phyloP scores from a whole-genome alignment of 495 filamentous ascomycete species.

The Echria macrotheca region DNA sequence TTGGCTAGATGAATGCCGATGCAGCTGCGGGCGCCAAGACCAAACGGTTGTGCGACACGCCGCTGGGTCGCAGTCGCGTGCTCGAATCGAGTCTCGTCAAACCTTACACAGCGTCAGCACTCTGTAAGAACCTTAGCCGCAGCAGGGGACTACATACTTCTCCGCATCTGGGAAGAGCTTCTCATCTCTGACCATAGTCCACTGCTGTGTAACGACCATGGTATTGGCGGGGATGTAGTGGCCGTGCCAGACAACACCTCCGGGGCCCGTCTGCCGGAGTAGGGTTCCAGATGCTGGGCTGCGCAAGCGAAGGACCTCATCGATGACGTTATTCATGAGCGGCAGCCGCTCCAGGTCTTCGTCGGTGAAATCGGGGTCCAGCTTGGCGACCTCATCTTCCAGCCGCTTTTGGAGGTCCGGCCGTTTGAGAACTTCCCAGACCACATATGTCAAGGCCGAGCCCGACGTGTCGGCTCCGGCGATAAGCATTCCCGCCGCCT shows the following conservation, averaged over 20 bases:
- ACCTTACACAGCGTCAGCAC: conserved; percentile 10
- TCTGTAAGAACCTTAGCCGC: neutral
- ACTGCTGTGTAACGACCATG: conserved; percentile 34
- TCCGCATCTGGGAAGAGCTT: conserved; percentile 29
- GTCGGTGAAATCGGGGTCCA: conserved; percentile 37
- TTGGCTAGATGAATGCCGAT: conserved; percentile 29
- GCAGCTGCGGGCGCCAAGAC: conserved; percentile 38
- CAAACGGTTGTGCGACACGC: conserved; percentile 48
- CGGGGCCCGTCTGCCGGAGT: conserved; percentile 26
- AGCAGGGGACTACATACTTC: neutral
- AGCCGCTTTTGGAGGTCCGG: conserved; percentile 34
- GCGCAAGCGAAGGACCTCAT: conserved; percentile 55
- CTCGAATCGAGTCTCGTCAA: conserved; percentile 29
- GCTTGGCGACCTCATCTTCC: conserved; percentile 34
- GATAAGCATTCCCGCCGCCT: conserved; percentile 43
- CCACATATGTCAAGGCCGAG: conserved; percentile 38
- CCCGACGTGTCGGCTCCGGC: conserved; percentile 50
- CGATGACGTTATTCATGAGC: conserved; percentile 48
- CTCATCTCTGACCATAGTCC: conserved; percentile 34
- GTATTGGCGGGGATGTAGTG: conserved; percentile 28
- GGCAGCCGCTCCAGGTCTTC: conserved; percentile 34
- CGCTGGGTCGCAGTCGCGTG: conserved; percentile 45
- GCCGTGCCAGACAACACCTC: conserved; percentile 22
- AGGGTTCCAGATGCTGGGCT: conserved; percentile 43
- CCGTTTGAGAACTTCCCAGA: conserved; percentile 32